Conservation (phyloP, 768 basidiomycete genomes). For the Aureoboletus auriporus region DNA sequence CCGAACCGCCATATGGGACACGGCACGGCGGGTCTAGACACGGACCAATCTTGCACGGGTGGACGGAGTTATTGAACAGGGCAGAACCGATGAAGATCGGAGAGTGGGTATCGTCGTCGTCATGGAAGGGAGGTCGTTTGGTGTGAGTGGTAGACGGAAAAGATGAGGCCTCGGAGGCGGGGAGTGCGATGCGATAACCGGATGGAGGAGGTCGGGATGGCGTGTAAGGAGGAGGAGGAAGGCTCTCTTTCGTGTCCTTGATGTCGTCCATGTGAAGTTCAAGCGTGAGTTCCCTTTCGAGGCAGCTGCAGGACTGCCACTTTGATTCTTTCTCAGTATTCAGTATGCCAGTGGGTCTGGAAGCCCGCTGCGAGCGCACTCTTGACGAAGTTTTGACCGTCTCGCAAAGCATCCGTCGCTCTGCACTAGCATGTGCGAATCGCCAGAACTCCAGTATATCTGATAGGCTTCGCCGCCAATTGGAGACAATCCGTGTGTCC, state of each 20-base stretch:
- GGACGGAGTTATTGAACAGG: conserved; percentile 59
- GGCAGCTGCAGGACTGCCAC: no score
- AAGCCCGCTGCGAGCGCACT: background rate
- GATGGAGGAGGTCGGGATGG: conserved; percentile 46
- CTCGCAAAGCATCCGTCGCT: background rate
- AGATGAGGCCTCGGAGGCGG: conserved; percentile 20
- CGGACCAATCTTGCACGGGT: conserved; percentile 80
- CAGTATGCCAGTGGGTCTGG: background rate
- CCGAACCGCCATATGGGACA: conserved; percentile 63
- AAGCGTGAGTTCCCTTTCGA: no score
- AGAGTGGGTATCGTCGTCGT: conserved; percentile 47
- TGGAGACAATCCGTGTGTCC: background rate
- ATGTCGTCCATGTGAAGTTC: no score
- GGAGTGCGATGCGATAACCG: conserved; percentile 61
- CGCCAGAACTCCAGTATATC: background rate
- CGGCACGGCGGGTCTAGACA: conserved; percentile 47
- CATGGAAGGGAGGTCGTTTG: conserved; percentile 50
- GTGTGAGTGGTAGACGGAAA: conserved; percentile 40
- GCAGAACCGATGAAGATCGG: conserved; percentile 75
- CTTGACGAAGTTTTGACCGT: background rate
- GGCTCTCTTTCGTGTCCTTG: background rate
- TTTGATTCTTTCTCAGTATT: no score
- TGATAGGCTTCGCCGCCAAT: background rate
- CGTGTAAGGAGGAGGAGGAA: conserved; percentile 20
- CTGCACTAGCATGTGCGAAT: background rate